These are phyloP conservation scores for Sutorius australiensis DNA, from an alignment of 768 basidiomycete species.

Conservation along the genomic window DNA sequence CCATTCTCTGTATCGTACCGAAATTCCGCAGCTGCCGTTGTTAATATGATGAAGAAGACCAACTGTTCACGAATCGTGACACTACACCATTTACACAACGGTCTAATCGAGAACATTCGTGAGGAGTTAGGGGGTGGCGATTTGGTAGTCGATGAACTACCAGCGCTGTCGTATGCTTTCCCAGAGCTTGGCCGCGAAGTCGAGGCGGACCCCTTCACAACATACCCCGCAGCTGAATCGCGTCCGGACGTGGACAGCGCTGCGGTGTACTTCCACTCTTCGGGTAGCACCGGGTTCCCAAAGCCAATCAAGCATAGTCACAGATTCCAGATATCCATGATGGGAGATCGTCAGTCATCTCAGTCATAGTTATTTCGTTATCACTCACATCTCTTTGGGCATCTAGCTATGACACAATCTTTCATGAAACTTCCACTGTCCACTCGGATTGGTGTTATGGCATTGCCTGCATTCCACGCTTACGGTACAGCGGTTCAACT, in stretches of 20 bases:
- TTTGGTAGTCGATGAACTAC: conserved; percentile 8
- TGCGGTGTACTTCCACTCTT: conserved; percentile 11
- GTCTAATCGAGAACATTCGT: conserved; percentile 8
- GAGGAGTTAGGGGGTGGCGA: not conserved
- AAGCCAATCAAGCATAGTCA: conserved; percentile 37
- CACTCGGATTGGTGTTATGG: conserved; percentile 26
- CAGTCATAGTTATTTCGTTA: not conserved
- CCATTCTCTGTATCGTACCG: conserved; percentile 32
- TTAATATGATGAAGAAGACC: conserved; percentile 9
- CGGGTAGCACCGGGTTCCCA: conserved; percentile 44
- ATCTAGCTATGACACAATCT: not conserved
- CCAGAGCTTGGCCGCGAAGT: conserved; percentile 36
- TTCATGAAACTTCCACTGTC: not conserved
- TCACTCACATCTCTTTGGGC: not conserved
- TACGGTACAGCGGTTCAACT: conserved; percentile 33
- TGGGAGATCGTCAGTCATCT: conserved; percentile 27
- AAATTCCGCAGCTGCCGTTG: conserved; percentile 5
- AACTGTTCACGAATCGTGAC: conserved; percentile 11
- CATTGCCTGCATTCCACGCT: conserved; percentile 40
- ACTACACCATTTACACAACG: conserved; percentile 6
- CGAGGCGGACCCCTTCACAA: conserved; percentile 6
- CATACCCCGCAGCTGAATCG: not conserved
- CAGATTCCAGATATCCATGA: conserved; percentile 28
- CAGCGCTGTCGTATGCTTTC: conserved; percentile 29
- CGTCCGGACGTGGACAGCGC: conserved; percentile 1